Percentiles rank a stretch among this genome's conserved stretches.
Conservation (phyloP, 2,329 filamentous ascomycete genomes). For the Sclerotiophoma versabilis region DNA sequence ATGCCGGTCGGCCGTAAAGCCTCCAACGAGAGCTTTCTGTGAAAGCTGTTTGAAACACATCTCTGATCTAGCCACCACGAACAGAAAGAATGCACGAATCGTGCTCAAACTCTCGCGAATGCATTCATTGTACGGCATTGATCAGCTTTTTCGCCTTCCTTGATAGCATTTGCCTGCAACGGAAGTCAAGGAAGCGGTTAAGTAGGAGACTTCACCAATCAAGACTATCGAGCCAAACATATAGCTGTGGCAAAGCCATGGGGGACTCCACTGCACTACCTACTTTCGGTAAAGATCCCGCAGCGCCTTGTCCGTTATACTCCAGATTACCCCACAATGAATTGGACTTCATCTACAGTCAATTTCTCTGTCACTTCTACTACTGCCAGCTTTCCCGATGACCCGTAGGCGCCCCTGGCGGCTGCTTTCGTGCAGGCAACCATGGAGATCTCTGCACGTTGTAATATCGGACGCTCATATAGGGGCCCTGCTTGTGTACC, state of each 20-base stretch:
- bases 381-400: conserved; percentile 36
- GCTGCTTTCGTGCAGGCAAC: conserved; percentile 23
- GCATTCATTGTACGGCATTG: not conserved
- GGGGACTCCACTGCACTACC: conserved; percentile 23
- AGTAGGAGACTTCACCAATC: conserved; percentile 21
- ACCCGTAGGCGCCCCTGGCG: conserved; percentile 37
- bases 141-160: not conserved
- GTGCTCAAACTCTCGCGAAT: not conserved
- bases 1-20: not conserved
- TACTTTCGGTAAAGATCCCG: conserved; percentile 37
- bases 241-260: conserved; percentile 15
- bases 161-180: not conserved
- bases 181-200: not conserved
- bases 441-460: conserved; percentile 27
- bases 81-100: not conserved
- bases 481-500: conserved; percentile 23
- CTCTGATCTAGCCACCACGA: not conserved
- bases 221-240: conserved; percentile 29
- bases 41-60: not conserved
- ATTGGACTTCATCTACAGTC: conserved; percentile 45
- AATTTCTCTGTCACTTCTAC: conserved; percentile 37
- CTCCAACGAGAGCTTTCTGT: conserved; percentile 18
- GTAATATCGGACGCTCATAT: conserved; percentile 29
- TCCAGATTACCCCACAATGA: conserved; percentile 43
- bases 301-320: conserved; percentile 44